Base-by-base conservation (phyloP, 1,284 basidiomycete genomes). In the Marasmius tenuissimus region DNA sequence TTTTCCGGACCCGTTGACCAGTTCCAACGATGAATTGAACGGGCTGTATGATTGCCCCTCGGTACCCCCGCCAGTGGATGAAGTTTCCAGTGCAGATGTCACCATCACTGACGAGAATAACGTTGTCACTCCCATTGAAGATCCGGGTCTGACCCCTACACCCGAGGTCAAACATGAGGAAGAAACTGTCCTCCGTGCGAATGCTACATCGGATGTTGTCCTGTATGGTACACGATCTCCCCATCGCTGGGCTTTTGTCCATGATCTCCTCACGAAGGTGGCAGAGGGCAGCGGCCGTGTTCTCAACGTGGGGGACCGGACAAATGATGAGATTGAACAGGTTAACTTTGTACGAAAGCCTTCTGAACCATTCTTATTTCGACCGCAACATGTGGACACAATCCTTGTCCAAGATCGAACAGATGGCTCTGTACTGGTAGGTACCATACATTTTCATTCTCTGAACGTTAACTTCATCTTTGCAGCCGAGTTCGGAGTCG, bases 1-100 rank as follows among this genome's bases (percentile, higher is more conserved):
- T 39, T 91, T 91, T 75, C 89, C 89, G 51, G 89, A 91, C 75
- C 89, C 89, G 63, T 81, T 92, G 69, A 85, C 84, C 62, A 88
- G 85, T 71, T 86, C 85, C 60, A 80, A 77, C 66, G 81, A 84
- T 72, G 81, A 86, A 60, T 73, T 87, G 64, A 79, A 80, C 68
- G 76, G 77, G 63, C 84, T 85, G 18, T 84, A 80, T 69, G 82
- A 85, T 67, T 74, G 79, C 51, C 75, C 84, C 61, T 69, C 74
- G 38, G 71, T 47, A 67, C 65, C 40, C 65, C 65, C n/a, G 51
- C 45, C 67, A 35, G 11, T 37, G 37, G 48, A 45, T 27, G 61
- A 57, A 50, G 37, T 20, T 54, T 62, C 62, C 37, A 57, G 64
- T 22, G 64, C 66, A 39, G 72, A 72, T 58, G 66, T 66, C 37